A percentile compares a stretch with the other conserved stretches of the same genome.
phyloP scores from a whole-genome alignment of 805 yeast species.

The Starmerella apis region DNA sequence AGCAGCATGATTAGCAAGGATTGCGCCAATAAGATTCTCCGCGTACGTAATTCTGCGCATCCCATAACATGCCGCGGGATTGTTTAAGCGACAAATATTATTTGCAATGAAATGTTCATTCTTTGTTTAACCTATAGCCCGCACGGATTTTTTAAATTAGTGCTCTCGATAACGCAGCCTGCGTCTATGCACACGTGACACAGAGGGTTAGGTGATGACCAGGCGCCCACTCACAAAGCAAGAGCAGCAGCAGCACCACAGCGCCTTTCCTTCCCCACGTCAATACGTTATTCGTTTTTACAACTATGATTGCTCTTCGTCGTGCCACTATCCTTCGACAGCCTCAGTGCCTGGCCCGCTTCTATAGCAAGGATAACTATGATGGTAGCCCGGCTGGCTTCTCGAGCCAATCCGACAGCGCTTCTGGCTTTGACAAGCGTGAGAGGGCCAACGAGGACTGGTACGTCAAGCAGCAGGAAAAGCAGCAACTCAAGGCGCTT shows the following conservation, averaged over 20 bases:
- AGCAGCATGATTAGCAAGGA: no score
- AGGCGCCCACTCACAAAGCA: not conserved
- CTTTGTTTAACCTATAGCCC: no score
- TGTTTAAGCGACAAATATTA: no score
- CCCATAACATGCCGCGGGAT: no score
- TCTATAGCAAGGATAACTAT: constrained; percentile 15
- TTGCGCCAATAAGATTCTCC: no score
- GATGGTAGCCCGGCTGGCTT: constrained; percentile 19
- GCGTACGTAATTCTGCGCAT: no score
- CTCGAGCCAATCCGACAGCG: constrained; percentile 23
- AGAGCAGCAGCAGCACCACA: not conserved
- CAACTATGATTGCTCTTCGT: constrained; percentile 18
- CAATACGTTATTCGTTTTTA: not conserved
- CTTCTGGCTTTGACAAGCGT: constrained; percentile 69
- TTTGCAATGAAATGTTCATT: no score
- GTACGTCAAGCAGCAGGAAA: constrained; percentile 79
- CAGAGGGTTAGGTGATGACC: not conserved
- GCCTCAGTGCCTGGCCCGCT: constrained; percentile 16
- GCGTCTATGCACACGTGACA: not conserved
- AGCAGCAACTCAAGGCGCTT: constrained; percentile 62
- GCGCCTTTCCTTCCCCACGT: not conserved
- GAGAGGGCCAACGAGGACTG: constrained; percentile 90
- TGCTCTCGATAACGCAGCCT: not conserved
- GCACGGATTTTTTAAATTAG: no score
- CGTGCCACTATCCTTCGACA: constrained; percentile 11